These are phyloP conservation scores for Globisporangium megalacanthum DNA, from an alignment of 352 stramenopile species.

Conservation along the genomic window DNA sequence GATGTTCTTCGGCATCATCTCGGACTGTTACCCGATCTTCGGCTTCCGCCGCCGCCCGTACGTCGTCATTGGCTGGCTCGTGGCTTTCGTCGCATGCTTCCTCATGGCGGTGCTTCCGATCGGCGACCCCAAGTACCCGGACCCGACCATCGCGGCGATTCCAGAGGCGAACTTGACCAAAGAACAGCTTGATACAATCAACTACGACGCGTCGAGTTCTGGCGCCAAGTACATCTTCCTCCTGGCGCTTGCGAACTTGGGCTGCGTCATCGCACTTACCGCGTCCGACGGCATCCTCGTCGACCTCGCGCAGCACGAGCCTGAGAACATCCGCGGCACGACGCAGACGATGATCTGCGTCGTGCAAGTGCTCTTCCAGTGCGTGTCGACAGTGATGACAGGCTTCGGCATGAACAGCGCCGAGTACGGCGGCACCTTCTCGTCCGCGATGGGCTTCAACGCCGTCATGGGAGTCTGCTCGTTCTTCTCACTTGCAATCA, in stretches of 20 bases:
- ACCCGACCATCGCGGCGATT: no score
- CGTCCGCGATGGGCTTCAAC: slow-evolving; percentile 38
- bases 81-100: no score
- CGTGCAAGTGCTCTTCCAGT: slow-evolving; percentile 10
- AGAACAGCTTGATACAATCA: slow-evolving; percentile 37
- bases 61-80: no score
- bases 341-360: slow-evolving; percentile 51
- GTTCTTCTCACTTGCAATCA: slow-evolving; percentile 21
- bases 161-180: slow-evolving; percentile 17
- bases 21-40: no score
- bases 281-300: slow-evolving; percentile 43
- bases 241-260: slow-evolving; percentile 50
- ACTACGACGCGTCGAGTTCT: slow-evolving; percentile 30
- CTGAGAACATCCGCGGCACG: slow-evolving; percentile 35
- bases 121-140: no score
- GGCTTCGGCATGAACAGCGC: slow-evolving; percentile 51
- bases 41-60: no score
- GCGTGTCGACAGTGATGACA: slow-evolving; percentile 21
- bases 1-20: no score
- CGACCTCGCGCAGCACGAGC: slow-evolving; percentile 54
- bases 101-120: no score
- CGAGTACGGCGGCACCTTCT: slow-evolving; percentile 50
- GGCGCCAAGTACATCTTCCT: slow-evolving; percentile 48
- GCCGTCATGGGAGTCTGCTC: slow-evolving; percentile 44
- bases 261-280: slow-evolving; percentile 45